These are phyloP conservation scores for Apodospora peruviana DNA, from an alignment of 495 filamentous ascomycete species.

Conservation along the genomic window DNA sequence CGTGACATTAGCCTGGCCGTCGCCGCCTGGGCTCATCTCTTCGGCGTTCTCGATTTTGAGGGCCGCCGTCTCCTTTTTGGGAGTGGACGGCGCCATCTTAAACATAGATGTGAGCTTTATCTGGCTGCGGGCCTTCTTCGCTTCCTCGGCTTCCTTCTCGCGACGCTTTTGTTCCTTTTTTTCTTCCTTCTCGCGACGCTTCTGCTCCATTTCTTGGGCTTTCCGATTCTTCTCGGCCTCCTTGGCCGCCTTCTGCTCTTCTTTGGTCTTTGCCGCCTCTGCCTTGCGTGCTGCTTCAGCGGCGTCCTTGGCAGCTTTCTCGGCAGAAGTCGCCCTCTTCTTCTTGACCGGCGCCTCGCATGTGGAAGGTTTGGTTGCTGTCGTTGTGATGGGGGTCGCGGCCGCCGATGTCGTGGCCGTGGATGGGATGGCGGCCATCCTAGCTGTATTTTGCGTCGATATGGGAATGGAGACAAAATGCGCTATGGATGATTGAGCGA, in stretches of 20 bases:
- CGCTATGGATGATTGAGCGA: background rate
- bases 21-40: constrained; percentile 6
- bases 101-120: constrained; percentile 44
- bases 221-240: constrained; percentile 47
- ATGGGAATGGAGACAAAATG: background rate
- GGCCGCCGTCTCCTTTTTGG: constrained; percentile 25
- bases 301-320: constrained; percentile 42
- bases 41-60: constrained; percentile 16
- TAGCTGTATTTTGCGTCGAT: background rate
- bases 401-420: too few species aligned
- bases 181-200: constrained; percentile 55
- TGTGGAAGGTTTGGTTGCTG: background rate
- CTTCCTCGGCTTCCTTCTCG: constrained; percentile 54
- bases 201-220: constrained; percentile 51
- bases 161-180: constrained; percentile 60
- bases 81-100: constrained; percentile 46
- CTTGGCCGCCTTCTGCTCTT: constrained; percentile 42
- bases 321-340: constrained; percentile 49
- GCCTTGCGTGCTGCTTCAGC: constrained; percentile 38
- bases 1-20: constrained; percentile 17
- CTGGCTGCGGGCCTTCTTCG: constrained; percentile 58
- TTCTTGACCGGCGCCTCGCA: constrained; percentile 36
- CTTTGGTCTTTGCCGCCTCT: constrained; percentile 33
- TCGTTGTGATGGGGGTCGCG: too few species aligned
- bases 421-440: too few species aligned